phyloP scores from a whole-genome alignment of 331 rosid species.

The Pyrus hybrid region DNA sequence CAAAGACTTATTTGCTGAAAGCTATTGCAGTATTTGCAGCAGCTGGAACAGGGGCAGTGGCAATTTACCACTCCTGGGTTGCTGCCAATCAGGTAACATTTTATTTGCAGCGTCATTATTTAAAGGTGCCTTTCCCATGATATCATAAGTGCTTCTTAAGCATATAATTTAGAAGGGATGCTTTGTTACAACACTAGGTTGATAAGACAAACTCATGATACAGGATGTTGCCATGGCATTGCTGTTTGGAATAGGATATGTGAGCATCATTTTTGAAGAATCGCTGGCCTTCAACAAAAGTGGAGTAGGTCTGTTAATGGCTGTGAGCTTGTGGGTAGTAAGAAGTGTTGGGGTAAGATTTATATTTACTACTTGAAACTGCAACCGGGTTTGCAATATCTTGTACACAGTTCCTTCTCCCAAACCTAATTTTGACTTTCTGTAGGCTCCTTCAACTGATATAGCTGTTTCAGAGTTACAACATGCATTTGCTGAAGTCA shows the following conservation, averaged over 20 bases:
- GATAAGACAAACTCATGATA: background rate
- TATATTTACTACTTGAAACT: background rate
- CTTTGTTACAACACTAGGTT: background rate
- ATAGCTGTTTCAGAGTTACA: conserved; percentile 83
- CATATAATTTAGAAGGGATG: too few species aligned
- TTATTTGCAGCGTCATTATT: conserved; percentile 11
- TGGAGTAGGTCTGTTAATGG: conserved; percentile 93
- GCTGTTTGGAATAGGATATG: conserved; percentile 71
- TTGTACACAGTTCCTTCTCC: background rate
- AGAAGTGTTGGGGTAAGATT: conserved; percentile 84
- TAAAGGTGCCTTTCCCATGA: background rate
- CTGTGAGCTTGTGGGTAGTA: conserved; percentile 85
- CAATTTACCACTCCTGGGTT: conserved; percentile 93
- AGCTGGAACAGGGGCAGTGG: conserved; percentile 61
- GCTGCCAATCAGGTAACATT: conserved; percentile 80
- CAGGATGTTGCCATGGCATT: conserved; percentile 95
- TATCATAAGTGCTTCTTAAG: background rate
- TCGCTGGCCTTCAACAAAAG: conserved; percentile 90
- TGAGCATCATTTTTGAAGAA: conserved; percentile 94
- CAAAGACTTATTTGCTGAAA: conserved; percentile 77
- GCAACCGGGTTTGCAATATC: background rate
- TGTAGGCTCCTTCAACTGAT: conserved; percentile 87
- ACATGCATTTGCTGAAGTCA: conserved; percentile 85
- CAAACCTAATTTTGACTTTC: background rate
- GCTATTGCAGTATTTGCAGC: conserved; percentile 70